Evolutionary conservation across 306 rosid species (phyloP).

Genomic region (Castanopsis chinensis): DNA sequence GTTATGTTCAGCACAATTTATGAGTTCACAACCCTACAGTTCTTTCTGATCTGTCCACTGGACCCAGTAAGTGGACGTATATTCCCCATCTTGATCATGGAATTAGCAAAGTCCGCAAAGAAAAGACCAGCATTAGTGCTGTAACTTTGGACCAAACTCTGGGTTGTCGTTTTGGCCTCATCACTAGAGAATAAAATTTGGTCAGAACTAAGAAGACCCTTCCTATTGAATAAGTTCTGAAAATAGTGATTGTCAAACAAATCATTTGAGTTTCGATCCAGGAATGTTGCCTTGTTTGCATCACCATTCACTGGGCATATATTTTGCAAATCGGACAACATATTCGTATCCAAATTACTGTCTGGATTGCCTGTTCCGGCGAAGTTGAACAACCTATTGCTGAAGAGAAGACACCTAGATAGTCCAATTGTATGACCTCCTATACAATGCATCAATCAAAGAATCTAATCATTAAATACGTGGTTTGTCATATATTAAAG

Average conservation of each 20-base stretch:
- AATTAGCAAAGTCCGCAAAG: constrained; percentile 52
- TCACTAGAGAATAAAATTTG: constrained; percentile 56
- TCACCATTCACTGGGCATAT: constrained; percentile 61
- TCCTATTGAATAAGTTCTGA: constrained; percentile 52
- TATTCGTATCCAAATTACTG: constrained; percentile 42
- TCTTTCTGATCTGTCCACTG: constrained; percentile 71
- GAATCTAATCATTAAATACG: too few relatives aligned
- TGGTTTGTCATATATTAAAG: too few relatives aligned
- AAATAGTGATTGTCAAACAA: constrained; percentile 85
- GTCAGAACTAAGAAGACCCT: constrained; percentile 78
- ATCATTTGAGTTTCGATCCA: constrained; percentile 72
- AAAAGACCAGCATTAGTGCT: constrained; percentile 37
- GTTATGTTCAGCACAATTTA: neutral
- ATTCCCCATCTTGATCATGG: constrained; percentile 87
- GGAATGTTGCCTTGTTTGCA: constrained; percentile 46
- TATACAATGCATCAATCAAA: constrained; percentile 6
- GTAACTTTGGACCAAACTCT: constrained; percentile 54
- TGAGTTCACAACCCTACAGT: constrained; percentile 60
- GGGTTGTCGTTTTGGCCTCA: constrained; percentile 44
- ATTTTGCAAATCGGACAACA: constrained; percentile 57
- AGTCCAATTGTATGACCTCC: constrained; percentile 84
- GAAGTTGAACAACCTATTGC: constrained; percentile 77
- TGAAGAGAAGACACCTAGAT: constrained; percentile 64
- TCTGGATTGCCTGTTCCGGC: constrained; percentile 56
- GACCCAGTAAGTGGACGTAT: constrained; percentile 61